phyloP scores from a whole-genome alignment of 2,329 filamentous ascomycete genomes.

The Verticillium nonalfalfae region DNA sequence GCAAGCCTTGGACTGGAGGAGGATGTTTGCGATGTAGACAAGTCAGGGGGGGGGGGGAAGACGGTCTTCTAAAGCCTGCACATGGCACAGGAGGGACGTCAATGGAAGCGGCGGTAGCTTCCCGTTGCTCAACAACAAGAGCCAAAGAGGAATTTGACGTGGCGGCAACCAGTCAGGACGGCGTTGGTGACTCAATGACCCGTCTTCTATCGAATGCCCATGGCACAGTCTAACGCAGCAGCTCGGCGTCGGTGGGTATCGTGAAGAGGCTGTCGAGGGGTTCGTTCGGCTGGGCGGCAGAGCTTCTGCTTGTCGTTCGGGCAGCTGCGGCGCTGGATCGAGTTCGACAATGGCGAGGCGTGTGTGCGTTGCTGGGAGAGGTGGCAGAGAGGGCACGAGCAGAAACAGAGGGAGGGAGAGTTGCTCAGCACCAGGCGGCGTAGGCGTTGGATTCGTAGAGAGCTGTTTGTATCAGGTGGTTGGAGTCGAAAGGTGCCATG shows the following conservation, averaged over 20 bases:
- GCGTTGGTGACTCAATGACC: not conserved
- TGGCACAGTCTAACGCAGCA: slow-evolving; percentile 1
- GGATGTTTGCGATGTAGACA: not conserved
- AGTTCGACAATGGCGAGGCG: not conserved
- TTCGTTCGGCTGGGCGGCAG: not conserved
- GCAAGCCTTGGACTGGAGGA: not conserved
- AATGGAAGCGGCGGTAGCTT: not conserved
- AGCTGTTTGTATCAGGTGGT: not conserved
- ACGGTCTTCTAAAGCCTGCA: not conserved
- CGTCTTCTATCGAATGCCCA: slow-evolving; percentile 3
- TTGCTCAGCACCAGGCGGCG: not conserved
- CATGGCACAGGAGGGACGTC: not conserved
- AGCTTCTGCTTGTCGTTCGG: not conserved
- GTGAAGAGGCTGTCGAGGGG: not conserved
- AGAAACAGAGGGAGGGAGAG: too few relatives aligned
- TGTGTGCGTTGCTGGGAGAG: not conserved
- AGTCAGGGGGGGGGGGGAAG: not conserved
- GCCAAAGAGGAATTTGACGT: not conserved
- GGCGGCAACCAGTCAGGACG: not conserved
- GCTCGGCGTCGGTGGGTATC: not conserved
- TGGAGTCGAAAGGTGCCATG: not conserved
- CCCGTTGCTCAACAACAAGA: not conserved
- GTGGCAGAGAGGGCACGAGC: not conserved
- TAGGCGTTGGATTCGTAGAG: not conserved
- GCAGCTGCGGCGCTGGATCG: not conserved